Evolutionary conservation across 2,329 filamentous ascomycete species (phyloP), one percentile per base, ranked within the genome.

Genomic region (Elsinoe australis): DNA sequence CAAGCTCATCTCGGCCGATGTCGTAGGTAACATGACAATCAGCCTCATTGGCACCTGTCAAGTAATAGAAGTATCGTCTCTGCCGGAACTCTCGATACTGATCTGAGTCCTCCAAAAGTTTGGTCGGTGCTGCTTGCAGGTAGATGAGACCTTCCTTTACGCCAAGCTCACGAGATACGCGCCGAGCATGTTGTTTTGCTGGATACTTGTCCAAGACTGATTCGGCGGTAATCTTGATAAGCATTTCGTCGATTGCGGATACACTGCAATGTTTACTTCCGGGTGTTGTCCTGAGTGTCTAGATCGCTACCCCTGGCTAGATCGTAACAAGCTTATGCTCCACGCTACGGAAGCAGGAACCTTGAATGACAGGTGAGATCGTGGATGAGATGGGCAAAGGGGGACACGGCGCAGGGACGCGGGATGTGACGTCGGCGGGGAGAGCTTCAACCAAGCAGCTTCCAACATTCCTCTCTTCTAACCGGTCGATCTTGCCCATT

Each of bases 41-140:
- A 51, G 89, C 77, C 26, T 94, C 75, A 53, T 82, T 76, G 61
- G 81, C 94, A 57, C 92, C 92, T 15, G 87, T 90, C 38, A 96
- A 73, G 67, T 98, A 98, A 76, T 85, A 95, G 71, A 98, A 98
- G 65, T 81, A 86, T 49, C 92, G 83, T 54, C 59, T 69, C 58
- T 82, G 78, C 10, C 78, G 70, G 55, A 80, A 81, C 4, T 69
- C 67, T 15, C 67, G 67, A 49, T 67, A 64, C 66, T 78, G 73
- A 52, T 82, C 79, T 21, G 76, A 79, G 56, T 82, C 78, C 51
- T 77, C 73, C 53, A 71, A 71, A 47, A 70, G 67, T 34, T 67
- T 61, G 3, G 69, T 70, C 3, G 70, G 66, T 44, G 72, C 66
- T 18, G 77, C 77, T 26, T 68, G 66, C 17, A 82, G 70, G 56